Evolutionary conservation across 257 asterid genomes (phyloP).

Genomic region (Cinchona pubescens): DNA sequence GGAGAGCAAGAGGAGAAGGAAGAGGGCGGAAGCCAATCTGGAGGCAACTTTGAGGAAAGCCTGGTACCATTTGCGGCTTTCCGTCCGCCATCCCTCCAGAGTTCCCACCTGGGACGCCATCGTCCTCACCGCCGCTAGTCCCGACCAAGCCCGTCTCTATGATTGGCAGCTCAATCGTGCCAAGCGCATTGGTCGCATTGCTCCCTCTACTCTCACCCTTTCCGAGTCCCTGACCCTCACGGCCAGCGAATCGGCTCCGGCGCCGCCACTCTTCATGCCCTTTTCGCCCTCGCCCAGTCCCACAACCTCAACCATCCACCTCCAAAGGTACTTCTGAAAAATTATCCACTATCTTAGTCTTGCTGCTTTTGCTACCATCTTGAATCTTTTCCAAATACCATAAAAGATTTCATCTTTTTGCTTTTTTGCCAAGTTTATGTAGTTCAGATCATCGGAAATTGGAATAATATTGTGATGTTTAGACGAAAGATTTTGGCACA

Average conservation of each 20-base stretch:
- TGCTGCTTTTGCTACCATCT: background rate
- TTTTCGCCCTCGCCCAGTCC: constrained; percentile 60
- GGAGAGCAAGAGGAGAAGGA: constrained; percentile 1
- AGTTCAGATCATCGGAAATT: background rate
- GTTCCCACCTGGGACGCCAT: constrained; percentile 93
- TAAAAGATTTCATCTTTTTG: background rate
- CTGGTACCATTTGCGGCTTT: constrained; percentile 80
- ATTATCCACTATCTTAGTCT: too few species aligned
- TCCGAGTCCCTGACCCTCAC: too few species aligned
- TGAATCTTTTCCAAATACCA: background rate
- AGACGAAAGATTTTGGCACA: background rate
- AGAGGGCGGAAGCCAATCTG: constrained; percentile 52
- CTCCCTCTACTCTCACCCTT: constrained; percentile 66
- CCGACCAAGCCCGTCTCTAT: constrained; percentile 88
- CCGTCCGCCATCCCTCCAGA: constrained; percentile 75
- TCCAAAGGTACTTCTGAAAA: too few species aligned
- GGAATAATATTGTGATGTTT: background rate
- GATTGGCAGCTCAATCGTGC: constrained; percentile 86
- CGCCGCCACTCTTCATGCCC: constrained; percentile 88
- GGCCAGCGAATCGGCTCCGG: constrained; percentile 97
- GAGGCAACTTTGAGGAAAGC: constrained; percentile 57
- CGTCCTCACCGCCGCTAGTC: constrained; percentile 93
- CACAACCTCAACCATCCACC: too few species aligned
- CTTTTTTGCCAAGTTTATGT: background rate
- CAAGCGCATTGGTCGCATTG: constrained; percentile 80